Conservation (phyloP, 179 eudicot species). For the Corrigiola litoralis region DNA sequence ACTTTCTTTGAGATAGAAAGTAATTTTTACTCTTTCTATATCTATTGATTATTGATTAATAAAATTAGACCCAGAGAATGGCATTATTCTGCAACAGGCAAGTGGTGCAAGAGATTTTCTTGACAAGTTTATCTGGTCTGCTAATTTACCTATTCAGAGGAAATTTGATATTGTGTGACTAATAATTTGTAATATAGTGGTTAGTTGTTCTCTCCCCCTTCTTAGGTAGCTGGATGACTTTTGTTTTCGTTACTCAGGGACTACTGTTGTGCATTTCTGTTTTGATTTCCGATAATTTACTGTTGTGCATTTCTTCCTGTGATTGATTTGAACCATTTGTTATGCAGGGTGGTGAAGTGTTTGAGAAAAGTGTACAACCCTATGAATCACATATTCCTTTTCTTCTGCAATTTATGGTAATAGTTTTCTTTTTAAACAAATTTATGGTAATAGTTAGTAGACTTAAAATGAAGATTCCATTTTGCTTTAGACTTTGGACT, state of each 20-base stretch:
- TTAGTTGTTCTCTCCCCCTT: too few relatives aligned
- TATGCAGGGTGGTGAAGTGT: constrained; percentile 71
- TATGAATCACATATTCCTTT: constrained; percentile 96
- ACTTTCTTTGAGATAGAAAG: not conserved
- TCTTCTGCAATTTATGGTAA: constrained; percentile 94
- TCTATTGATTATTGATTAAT: too few relatives aligned
- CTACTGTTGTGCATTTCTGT: not conserved
- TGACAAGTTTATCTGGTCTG: too few relatives aligned
- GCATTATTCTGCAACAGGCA: too few relatives aligned
- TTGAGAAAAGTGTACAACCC: constrained; percentile 78
- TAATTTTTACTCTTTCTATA: not conserved
- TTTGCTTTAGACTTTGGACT: not conserved
- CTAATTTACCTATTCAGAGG: too few relatives aligned
- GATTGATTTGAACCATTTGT: constrained; percentile 6
- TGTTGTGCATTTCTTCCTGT: not conserved
- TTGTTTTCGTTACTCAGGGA: not conserved
- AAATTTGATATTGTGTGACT: too few relatives aligned
- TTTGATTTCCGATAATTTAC: not conserved
- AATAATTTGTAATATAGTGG: too few relatives aligned
- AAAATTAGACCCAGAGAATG: too few relatives aligned
- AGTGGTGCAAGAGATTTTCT: too few relatives aligned
- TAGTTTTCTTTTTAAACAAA: too few relatives aligned
- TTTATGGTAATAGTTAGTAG: constrained; percentile 56
- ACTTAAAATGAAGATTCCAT: not conserved
- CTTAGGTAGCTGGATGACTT: too few relatives aligned